Conservation (phyloP, 768 basidiomycete genomes). For the Mycena rosella region DNA sequence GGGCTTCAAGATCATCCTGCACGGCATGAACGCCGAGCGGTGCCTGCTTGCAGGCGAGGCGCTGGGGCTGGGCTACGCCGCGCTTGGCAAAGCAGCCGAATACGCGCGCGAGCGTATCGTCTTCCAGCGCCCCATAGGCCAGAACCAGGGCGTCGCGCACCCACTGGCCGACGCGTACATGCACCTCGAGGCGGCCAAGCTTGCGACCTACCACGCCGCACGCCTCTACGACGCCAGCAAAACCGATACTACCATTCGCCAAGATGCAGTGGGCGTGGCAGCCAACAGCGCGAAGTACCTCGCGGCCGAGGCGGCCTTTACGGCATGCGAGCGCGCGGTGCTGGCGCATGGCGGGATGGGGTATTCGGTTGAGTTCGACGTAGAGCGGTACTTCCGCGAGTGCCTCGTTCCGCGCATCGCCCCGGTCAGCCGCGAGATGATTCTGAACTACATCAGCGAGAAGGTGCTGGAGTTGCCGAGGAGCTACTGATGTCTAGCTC, state of each 20-base stretch:
- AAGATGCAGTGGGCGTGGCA: conserved; percentile 28
- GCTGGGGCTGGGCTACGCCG: conserved; percentile 36
- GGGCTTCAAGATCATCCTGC: conserved; percentile 38
- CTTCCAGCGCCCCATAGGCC: conserved; percentile 35
- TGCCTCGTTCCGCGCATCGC: conserved; percentile 37
- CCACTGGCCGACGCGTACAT: conserved; percentile 35
- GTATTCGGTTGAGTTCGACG: conserved; percentile 36
- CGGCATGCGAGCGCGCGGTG: conserved; percentile 32
- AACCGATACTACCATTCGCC: conserved; percentile 3
- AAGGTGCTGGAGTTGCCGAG: conserved; percentile 28
- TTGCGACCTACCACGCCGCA: conserved; percentile 36
- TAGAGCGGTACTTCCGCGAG: conserved; percentile 36
- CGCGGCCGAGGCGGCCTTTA: conserved; percentile 38
- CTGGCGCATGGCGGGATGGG: conserved; percentile 38
- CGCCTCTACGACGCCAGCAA: conserved; percentile 32
- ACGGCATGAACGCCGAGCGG: conserved; percentile 38
- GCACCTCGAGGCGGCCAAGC: conserved; percentile 32
- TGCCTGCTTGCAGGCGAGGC: conserved; percentile 38
- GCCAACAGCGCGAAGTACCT: conserved; percentile 36
- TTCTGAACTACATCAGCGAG: conserved; percentile 33
- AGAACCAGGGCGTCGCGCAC: conserved; percentile 36
- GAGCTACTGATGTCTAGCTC: conserved; percentile 30
- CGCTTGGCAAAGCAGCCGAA: conserved; percentile 24
- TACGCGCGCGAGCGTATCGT: conserved; percentile 33
- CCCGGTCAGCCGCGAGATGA: conserved; percentile 39